Percentiles rank a stretch among this genome's conserved stretches.
These are phyloP conservation scores for Tephrocybe sp. DNA, from an alignment of 768 basidiomycete species.

Conservation along the genomic window DNA sequence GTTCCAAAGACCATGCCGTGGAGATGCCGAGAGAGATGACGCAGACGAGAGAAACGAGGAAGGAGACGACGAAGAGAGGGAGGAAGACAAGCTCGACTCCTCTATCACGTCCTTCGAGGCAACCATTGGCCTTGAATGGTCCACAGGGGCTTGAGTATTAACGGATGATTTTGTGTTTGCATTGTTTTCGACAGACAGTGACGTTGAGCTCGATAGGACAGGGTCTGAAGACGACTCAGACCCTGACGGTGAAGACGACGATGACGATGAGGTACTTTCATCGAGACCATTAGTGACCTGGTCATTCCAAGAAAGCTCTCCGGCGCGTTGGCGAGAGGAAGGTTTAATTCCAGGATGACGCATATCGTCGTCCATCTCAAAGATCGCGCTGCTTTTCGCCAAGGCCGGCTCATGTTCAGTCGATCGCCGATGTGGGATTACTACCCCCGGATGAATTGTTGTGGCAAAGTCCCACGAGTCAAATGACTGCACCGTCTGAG, in stretches of 20 bases:
- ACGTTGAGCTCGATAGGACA: constrained; percentile 16
- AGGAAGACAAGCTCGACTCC: neutral
- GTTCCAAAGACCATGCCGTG: constrained; percentile 33
- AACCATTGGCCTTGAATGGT: neutral
- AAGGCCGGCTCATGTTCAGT: constrained; percentile 26
- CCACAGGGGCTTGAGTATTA: neutral
- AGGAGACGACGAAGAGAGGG: constrained; percentile 8
- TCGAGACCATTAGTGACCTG: neutral
- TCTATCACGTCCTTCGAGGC: neutral
- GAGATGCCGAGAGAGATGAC: constrained; percentile 2
- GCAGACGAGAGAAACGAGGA: constrained; percentile 7
- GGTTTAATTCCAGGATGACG: constrained; percentile 4
- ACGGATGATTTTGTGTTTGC: constrained; percentile 6
- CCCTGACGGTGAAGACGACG: constrained; percentile 23
- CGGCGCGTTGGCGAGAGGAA: constrained; percentile 10
- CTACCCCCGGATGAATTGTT: constrained; percentile 40
- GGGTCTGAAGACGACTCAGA: constrained; percentile 10
- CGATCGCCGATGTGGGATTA: constrained; percentile 25
- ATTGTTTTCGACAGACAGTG: constrained; percentile 17
- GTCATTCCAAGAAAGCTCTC: constrained; percentile 21
- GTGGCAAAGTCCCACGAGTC: constrained; percentile 84
- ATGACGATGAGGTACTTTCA: constrained; percentile 8
- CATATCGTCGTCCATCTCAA: constrained; percentile 36
- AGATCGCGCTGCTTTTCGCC: constrained; percentile 27
- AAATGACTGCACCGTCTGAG: constrained; percentile 45